phyloP scores from a whole-genome alignment of 805 yeast genomes.

The Tetrapisispora nanseiensis region DNA sequence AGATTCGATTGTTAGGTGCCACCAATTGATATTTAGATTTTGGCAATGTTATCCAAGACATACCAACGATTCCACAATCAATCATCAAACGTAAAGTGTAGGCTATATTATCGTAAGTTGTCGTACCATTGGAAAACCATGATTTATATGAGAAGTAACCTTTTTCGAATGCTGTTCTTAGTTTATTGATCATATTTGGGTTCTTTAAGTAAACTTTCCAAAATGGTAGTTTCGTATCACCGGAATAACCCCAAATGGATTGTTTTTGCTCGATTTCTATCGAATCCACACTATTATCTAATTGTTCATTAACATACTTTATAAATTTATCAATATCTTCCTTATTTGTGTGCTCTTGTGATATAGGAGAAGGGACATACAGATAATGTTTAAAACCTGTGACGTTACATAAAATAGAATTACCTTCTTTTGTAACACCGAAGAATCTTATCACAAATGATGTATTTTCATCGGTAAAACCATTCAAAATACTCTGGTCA shows the following conservation, averaged over 20 bases:
- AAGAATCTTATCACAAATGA: slow-evolving; percentile 69
- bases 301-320: slow-evolving; percentile 36
- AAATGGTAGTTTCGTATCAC: slow-evolving; percentile 68
- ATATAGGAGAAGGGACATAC: slow-evolving; percentile 80
- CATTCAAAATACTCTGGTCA: slow-evolving; percentile 57
- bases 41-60: slow-evolving; percentile 95
- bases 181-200: slow-evolving; percentile 53
- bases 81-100: slow-evolving; percentile 81
- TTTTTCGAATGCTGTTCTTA: slow-evolving; percentile 75
- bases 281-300: slow-evolving; percentile 48
- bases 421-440: slow-evolving; percentile 84
- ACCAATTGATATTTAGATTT: slow-evolving; percentile 52
- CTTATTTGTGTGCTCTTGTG: slow-evolving; percentile 33
- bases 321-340: slow-evolving; percentile 34
- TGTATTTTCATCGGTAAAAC: slow-evolving; percentile 26
- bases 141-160: slow-evolving; percentile 62
- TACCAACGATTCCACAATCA: slow-evolving; percentile 86
- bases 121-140: slow-evolving; percentile 49
- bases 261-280: slow-evolving; percentile 65
- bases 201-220: slow-evolving; percentile 61
- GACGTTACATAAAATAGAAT: slow-evolving; percentile 83
- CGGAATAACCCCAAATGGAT: slow-evolving; percentile 88
- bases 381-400: slow-evolving; percentile 83
- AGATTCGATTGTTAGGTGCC: slow-evolving; percentile 35
- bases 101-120: slow-evolving; percentile 84